Conservation (phyloP, 202 grass and related monocot genomes). For the Zizania palustris region DNA sequence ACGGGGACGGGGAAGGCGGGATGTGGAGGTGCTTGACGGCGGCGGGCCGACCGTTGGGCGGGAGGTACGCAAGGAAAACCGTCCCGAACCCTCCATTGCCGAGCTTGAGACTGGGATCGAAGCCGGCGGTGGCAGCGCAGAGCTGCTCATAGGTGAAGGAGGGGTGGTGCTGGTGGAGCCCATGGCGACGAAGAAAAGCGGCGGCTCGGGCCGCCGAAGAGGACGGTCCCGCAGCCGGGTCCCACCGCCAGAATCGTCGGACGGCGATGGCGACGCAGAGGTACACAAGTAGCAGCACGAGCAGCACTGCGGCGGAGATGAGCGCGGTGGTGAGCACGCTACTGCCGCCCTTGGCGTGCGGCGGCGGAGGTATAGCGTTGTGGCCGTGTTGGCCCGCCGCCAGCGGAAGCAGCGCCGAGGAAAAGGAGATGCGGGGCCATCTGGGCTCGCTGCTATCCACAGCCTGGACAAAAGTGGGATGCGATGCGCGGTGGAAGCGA, state of each 20-base stretch:
- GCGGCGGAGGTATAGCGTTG: conserved; percentile 3
- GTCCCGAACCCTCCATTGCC: conserved; percentile 88
- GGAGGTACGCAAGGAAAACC: conserved; percentile 69
- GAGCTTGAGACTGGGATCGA: conserved; percentile 71
- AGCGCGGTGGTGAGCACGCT: conserved; percentile 48
- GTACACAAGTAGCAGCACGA: conserved; percentile 64
- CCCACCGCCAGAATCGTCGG: conserved; percentile 39
- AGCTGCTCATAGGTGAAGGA: conserved; percentile 86
- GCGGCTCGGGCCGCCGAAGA: conserved; percentile 45
- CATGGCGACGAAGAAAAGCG: conserved; percentile 63
- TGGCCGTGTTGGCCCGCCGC: not conserved
- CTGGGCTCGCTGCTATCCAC: conserved; percentile 41
- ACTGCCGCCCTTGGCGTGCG: not conserved
- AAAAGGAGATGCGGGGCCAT: conserved; percentile 49
- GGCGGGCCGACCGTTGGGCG: conserved; percentile 52
- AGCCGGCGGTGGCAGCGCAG: conserved; percentile 62
- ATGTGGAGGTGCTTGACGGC: conserved; percentile 87
- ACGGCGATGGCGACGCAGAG: conserved; percentile 55
- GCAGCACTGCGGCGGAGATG: conserved; percentile 44
- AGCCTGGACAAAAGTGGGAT: conserved; percentile 34
- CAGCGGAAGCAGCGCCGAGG: conserved; percentile 28
- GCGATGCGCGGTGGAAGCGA: too few species aligned
- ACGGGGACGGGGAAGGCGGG: conserved; percentile 53
- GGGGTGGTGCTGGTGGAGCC: conserved; percentile 62
- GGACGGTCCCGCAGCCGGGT: conserved; percentile 13